These are phyloP conservation scores for Trichoderma virens DNA, from an alignment of 495 filamentous ascomycete genomes.

Conservation along the genomic window DNA sequence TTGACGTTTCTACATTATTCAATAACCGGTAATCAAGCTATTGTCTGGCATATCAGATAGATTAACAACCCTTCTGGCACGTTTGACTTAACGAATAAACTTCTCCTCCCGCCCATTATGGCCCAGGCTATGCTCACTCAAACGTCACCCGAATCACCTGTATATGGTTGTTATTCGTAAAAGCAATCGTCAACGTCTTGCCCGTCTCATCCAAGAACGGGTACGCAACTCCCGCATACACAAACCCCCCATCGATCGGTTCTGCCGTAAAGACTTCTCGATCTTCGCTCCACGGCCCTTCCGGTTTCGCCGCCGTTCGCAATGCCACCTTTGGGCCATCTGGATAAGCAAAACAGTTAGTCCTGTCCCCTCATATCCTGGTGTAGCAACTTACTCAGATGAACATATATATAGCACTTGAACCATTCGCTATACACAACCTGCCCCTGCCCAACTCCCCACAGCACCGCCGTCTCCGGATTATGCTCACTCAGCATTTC, in stretches of 20 bases:
- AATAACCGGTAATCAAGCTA: too few species aligned
- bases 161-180: constrained; percentile 30
- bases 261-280: constrained; percentile 23
- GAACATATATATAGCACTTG: constrained; percentile 24
- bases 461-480: constrained; percentile 24
- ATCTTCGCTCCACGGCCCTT: constrained; percentile 30
- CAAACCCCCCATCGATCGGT: constrained; percentile 22
- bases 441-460: constrained; percentile 26
- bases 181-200: constrained; percentile 22
- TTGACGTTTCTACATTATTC: too few species aligned
- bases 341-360: constrained; percentile 8
- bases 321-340: constrained; percentile 18
- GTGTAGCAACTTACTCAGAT: constrained; percentile 18
- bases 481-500: constrained; percentile 20
- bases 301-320: constrained; percentile 21
- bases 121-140: too few species aligned
- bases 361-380: background rate
- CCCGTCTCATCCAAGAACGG: constrained; percentile 26
- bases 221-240: constrained; percentile 27
- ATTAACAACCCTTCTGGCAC: too few species aligned
- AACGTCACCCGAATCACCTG: constrained; percentile 22
- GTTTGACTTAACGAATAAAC: too few species aligned
- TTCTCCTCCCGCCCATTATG: too few species aligned
- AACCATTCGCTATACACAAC: constrained; percentile 25
- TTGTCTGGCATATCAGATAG: too few species aligned